Evolutionary conservation across 2,329 filamentous ascomycete genomes (phyloP).

Genomic region (Paracoccidioides brasiliensis): DNA sequence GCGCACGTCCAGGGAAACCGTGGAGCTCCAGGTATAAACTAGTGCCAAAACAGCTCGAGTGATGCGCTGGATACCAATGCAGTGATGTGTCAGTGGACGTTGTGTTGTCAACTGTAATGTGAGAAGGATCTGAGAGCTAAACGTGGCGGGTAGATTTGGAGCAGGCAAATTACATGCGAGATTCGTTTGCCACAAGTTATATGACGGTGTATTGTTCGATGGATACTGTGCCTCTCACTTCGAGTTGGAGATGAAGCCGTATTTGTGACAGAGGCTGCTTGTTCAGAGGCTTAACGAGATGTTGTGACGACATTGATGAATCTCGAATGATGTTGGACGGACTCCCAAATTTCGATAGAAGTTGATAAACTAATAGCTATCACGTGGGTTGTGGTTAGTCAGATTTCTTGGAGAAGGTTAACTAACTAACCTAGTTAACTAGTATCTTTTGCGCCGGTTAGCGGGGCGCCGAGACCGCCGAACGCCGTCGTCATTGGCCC

Average conservation of each 20-base stretch:
- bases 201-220: background rate
- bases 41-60: background rate
- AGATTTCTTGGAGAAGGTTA: too few relatives aligned
- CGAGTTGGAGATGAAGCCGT: background rate
- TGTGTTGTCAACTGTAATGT: background rate
- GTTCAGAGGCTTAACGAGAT: background rate
- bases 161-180: background rate
- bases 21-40: background rate
- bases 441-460: slow-evolving; percentile 5
- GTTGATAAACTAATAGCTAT: background rate
- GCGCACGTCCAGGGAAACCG: slow-evolving; percentile 8
- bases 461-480: slow-evolving; percentile 3
- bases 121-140: background rate
- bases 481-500: slow-evolving; percentile 1
- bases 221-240: background rate
- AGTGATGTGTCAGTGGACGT: too few relatives aligned
- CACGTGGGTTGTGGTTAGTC: background rate
- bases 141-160: background rate
- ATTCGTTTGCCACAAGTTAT: too few relatives aligned
- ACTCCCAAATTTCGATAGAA: background rate
- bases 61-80: background rate
- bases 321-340: background rate
- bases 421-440: too few relatives aligned
- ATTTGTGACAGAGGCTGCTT: background rate
- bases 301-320: background rate